Evolutionary conservation across 148 eudicot species (phyloP), one percentile per base, ranked within the genome.

Genomic region (Camellia sinensis): DNA sequence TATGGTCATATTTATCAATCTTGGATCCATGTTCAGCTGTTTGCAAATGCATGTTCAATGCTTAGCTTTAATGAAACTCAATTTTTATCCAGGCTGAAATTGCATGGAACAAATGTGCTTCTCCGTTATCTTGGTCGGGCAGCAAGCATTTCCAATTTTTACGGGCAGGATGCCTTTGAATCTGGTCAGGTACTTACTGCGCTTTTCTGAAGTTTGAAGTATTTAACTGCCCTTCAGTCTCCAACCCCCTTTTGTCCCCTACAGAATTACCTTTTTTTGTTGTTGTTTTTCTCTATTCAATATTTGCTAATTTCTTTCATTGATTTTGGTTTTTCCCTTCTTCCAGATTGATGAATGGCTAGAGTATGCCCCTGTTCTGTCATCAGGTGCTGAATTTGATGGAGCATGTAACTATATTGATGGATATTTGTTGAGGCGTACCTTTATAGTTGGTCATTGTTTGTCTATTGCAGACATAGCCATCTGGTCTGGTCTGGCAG

Each of bases 401-500:
- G 87, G 86, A 22, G 99, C 90, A 43, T 91, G 99, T 80, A 79
- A 75, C 77, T 90, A 84, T 78, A 87, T 91, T 29, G 94, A 96
- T 85, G 82, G 78, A 45, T 92, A 91, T 84, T 83, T 94, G 54
- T 73, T 84, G 78, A 85, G 85, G 29, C 86, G 82, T 71, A 96
- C 99, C 4, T 92, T 92, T 78, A 83, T 96, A 78, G 97, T 91
- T 69, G 99, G 93, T 67, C 79, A 88, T 83, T 82, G 84, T 64
- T 74, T 92, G 71, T 90, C 98, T 6, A 87, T 92, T 82, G 97
- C 99, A 4, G 99, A 96, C 80, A 84, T 94, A 52, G 88, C 88
- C 73, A 78, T 94, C 81, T 96, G 97, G 97, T 85, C 91, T 22
- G 89, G 89, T 82, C 95, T 96, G 85, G 95, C 94, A 81, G 97